Conservation (phyloP, 148 eudicot genomes). For the Vaccinium darrowii region DNA sequence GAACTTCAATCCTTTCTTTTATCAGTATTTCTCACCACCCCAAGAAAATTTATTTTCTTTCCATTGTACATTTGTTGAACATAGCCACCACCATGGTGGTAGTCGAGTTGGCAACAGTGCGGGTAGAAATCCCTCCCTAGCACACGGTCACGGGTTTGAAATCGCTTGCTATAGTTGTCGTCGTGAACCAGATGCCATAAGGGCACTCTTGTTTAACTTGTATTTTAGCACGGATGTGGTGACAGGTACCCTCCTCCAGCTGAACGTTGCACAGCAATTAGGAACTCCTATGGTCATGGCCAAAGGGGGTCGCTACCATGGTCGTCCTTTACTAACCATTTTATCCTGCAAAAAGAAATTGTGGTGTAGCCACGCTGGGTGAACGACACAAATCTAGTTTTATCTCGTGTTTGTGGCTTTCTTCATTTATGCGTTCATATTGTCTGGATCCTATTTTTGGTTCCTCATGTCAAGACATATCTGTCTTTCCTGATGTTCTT, state of each 20-base stretch:
- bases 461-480: background rate
- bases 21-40: background rate
- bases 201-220: background rate
- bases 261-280: background rate
- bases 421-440: background rate
- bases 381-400: background rate
- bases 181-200: background rate
- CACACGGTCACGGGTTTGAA: background rate
- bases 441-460: background rate
- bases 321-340: background rate
- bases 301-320: background rate
- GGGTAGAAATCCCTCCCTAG: background rate
- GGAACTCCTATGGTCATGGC: background rate
- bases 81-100: background rate
- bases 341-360: background rate
- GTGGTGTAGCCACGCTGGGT: background rate
- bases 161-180: background rate
- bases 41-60: background rate
- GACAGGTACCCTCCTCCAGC: background rate
- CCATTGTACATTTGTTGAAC: background rate
- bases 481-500: background rate
- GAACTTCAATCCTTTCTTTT: background rate
- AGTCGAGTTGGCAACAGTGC: background rate
- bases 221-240: background rate
- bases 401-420: background rate